Evolutionary conservation across 1,139 yeast species (phyloP).

Genomic region (Yamadazyma epiphylla): DNA sequence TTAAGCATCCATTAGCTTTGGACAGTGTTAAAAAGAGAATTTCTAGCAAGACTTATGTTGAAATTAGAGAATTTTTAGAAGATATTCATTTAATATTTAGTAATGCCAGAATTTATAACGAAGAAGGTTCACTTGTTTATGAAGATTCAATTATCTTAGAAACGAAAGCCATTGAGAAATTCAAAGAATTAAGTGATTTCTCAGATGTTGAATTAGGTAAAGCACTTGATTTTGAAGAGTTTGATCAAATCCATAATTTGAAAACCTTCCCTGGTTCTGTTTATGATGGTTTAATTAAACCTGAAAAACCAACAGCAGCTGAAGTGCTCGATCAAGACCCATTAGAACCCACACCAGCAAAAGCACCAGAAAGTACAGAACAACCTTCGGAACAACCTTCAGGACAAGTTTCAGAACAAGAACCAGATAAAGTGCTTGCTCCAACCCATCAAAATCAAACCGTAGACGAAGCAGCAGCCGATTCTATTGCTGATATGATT

Average conservation of each 20-base stretch:
- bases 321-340: too few relatives aligned
- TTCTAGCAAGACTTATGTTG: slow-evolving; percentile 46
- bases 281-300: too few relatives aligned
- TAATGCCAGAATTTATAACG: slow-evolving; percentile 85
- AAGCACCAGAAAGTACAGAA: too few relatives aligned
- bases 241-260: slow-evolving; percentile 45
- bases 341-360: too few relatives aligned
- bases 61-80: slow-evolving; percentile 58
- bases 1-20: slow-evolving; percentile 78
- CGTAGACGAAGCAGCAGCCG: too few relatives aligned
- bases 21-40: slow-evolving; percentile 64
- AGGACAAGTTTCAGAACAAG: too few relatives aligned
- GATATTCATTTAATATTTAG: slow-evolving; percentile 76
- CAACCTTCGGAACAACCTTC: too few relatives aligned
- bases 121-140: slow-evolving; percentile 81
- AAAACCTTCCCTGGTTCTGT: slow-evolving; percentile 27
- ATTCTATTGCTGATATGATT: too few relatives aligned
- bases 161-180: slow-evolving; percentile 35
- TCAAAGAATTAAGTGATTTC: slow-evolving; percentile 22
- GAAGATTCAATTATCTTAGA: slow-evolving; percentile 73
- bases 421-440: too few relatives aligned
- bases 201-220: slow-evolving; percentile 25
- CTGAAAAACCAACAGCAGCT: too few relatives aligned
- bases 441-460: too few relatives aligned
- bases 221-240: slow-evolving; percentile 43